Base-by-base conservation (phyloP, 1,284 basidiomycete species). In the Singerocomus inundabilis region DNA sequence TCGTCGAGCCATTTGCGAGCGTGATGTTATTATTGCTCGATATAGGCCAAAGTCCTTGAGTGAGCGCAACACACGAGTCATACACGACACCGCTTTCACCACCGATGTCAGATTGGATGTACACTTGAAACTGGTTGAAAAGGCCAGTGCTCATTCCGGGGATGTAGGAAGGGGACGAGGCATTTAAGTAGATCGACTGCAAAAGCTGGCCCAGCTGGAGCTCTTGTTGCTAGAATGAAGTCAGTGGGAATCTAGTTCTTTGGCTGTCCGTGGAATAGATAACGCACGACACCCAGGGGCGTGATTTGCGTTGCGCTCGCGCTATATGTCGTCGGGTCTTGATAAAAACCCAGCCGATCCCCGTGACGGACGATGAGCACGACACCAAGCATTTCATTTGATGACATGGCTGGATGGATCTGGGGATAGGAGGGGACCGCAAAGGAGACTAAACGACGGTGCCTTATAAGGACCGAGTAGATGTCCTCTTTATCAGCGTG, bases 81-180 rank as follows among this genome's bases (percentile, higher is more conserved):
- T 86, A 80, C 35, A 91, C 85, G 11, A 89, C 83, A 38, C 80
- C 78, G 26, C 81, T 83, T 69, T 93, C 91, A 18, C 82, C 88
- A 28, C 87, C 90, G 35, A 81, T 82, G 67, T 92, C 88, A 16
- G 88, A 87, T 21, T 78, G 77, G 51, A 85, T 77, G 52, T 75
- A 72, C 48, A 78, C 68, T 43, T 62, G 56, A 28, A 40, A 54
- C 21, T 56, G 57, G 31, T 69, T 35, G 42, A 82, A 80, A 38
- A 85, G 69, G 13, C 76, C 73, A 15, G 69, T 70, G 58, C 74
- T 77, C 58, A 92, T 71, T 0, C 78, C 81, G 7, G 72, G 64
- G 52, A 93, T 85, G 52, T 76, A 76, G 6, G 75, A 78, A 0
- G 79, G 62, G 3, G 84, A 84, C 1, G 75, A 70, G 2, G 73